phyloP scores from a whole-genome alignment of 306 rosid species.

The Vigna nakashimae region DNA sequence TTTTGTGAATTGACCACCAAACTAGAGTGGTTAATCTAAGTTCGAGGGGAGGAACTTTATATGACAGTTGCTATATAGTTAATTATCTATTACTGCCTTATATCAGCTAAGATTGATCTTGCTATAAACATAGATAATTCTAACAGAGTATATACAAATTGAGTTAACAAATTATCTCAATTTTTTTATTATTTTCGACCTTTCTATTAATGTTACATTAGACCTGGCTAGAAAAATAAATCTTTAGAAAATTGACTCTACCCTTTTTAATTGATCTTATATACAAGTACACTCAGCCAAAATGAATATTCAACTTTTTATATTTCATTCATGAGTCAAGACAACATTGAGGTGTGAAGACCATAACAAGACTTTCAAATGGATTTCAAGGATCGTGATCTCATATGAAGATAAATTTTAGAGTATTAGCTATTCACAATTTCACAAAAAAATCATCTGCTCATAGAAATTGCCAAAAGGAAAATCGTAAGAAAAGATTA shows the following conservation, averaged over 20 bases:
- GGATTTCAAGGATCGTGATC: conserved; percentile 16
- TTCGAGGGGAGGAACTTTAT: too few relatives aligned
- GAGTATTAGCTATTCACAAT: conserved; percentile 21
- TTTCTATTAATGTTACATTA: background rate
- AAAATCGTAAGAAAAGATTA: background rate
- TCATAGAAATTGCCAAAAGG: background rate
- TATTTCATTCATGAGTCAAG: background rate
- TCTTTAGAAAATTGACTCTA: background rate
- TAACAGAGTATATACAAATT: background rate
- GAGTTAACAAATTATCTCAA: background rate
- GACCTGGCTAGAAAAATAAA: background rate
- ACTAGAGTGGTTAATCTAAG: too few relatives aligned
- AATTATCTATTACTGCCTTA: background rate
- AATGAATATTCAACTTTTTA: background rate
- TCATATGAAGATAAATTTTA: background rate
- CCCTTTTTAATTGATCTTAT: background rate
- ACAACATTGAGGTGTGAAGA: conserved; percentile 6
- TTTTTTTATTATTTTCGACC: background rate
- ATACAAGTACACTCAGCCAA: background rate
- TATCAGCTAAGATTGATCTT: background rate
- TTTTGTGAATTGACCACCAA: too few relatives aligned
- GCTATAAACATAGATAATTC: background rate
- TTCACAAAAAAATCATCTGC: conserved; percentile 1
- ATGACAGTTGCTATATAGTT: too few relatives aligned
- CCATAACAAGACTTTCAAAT: conserved; percentile 16